Evolutionary conservation across 495 filamentous ascomycete species (phyloP).

Genomic region (Penicillium ucsense): DNA sequence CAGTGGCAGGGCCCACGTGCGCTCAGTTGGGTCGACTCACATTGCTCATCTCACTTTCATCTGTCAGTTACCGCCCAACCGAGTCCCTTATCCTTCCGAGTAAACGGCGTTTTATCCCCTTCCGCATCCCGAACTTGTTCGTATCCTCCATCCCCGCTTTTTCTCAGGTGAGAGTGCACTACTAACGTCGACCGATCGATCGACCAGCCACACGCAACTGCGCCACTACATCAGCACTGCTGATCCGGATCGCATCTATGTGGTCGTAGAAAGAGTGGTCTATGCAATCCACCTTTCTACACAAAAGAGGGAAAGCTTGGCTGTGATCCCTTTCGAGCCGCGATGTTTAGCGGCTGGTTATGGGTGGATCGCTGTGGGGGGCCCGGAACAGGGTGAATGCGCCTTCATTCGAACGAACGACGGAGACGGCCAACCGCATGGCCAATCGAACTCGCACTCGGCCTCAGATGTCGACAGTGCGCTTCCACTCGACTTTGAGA

Average conservation of each 20-base stretch:
- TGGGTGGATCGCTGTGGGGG: conserved; percentile 86
- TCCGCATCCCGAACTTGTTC: conserved; percentile 63
- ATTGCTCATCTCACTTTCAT: conserved; percentile 3
- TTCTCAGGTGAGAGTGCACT: background rate
- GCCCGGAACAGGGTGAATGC: conserved; percentile 71
- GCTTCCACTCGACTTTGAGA: conserved; percentile 47
- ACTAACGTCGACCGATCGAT: conserved; percentile 4
- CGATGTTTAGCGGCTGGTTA: conserved; percentile 74
- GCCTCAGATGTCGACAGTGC: conserved; percentile 50
- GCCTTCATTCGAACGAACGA: conserved; percentile 59
- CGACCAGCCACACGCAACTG: conserved; percentile 76
- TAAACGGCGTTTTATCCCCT: conserved; percentile 66
- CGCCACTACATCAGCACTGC: conserved; percentile 82
- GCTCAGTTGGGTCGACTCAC: no score
- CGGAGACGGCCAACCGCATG: conserved; percentile 16
- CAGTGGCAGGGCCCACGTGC: no score
- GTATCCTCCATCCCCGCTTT: conserved; percentile 20
- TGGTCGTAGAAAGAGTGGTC: conserved; percentile 64
- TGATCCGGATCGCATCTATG: conserved; percentile 68
- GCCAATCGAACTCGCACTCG: conserved; percentile 23
- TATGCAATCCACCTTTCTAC: conserved; percentile 63
- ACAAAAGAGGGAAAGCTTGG: conserved; percentile 63
- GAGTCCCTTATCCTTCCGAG: conserved; percentile 50
- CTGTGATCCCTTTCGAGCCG: conserved; percentile 69
- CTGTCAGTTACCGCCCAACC: conserved; percentile 45